Percentiles rank a stretch among this genome's conserved stretches.
phyloP scores from a whole-genome alignment of 1,284 basidiomycete species.

The Volvariella volvacea region DNA sequence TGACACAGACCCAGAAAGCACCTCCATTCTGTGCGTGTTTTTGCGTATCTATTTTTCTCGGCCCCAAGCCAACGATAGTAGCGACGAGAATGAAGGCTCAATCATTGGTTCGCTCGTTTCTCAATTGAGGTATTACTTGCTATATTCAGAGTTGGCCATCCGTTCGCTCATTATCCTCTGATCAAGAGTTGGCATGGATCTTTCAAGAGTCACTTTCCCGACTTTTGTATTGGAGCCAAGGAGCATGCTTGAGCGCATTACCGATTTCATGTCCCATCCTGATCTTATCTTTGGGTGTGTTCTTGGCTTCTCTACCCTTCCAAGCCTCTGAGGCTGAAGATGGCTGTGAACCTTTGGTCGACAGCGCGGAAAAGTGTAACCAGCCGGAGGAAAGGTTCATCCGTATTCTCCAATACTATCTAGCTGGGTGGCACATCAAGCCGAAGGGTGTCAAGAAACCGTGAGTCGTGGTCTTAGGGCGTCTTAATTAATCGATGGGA shows the following conservation, averaged over 20 bases:
- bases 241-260: conserved; percentile 92
- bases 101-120: conserved; percentile 77
- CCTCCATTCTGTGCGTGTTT: conserved; percentile 70
- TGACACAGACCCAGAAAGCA: conserved; percentile 78
- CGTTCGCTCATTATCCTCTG: neutral
- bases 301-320: conserved; percentile 7
- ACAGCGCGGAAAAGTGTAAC: conserved; percentile 66
- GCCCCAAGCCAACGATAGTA: conserved; percentile 26
- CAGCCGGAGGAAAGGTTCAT: conserved; percentile 91
- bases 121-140: conserved; percentile 60
- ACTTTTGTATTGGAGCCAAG: conserved; percentile 94
- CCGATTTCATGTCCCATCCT: conserved; percentile 98
- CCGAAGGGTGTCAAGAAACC: conserved; percentile 99
- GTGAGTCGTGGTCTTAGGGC: conserved; percentile 36
- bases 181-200: conserved; percentile 87
- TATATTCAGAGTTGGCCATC: conserved; percentile 4
- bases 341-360: conserved; percentile 8
- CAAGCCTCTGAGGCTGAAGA: conserved; percentile 2
- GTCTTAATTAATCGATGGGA: too few species aligned
- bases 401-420: conserved; percentile 89
- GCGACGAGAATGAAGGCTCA: conserved; percentile 77
- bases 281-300: conserved; percentile 94
- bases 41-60: conserved; percentile 14
- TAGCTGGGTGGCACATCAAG: conserved; percentile 99
- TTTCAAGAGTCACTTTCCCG: conserved; percentile 88